Base-by-base conservation (phyloP, 176 grass and related monocot species). In the Phyllostachys edulis region DNA sequence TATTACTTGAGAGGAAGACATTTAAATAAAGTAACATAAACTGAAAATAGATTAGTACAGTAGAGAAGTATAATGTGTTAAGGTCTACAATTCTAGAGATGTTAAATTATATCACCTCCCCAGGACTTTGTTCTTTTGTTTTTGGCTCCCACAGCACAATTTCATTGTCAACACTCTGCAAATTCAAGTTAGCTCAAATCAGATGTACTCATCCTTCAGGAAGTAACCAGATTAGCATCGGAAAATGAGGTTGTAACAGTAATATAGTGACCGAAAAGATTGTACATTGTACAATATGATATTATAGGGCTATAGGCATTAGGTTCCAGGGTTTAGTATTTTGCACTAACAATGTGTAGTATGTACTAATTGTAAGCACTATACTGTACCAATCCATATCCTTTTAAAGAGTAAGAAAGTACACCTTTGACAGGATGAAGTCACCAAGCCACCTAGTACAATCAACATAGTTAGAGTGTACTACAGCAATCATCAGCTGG, bases 391-490 rank as follows among this genome's bases (percentile, higher is more conserved):
- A 75, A 82, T 73, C 56, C 70, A 2, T 75, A 63, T 85, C 14
- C 18, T 82, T 32, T 39, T 77, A 73, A 23, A 76, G n/a, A 77
- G 81, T 32, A 21, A 63, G 21, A 46, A 36, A 71, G 47, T 52
- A 84, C 78, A 98, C 93, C 93, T 98, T 98, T 41, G 96, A 98
- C 64, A 98, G 84, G 47, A 98, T 83, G 71, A 94, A 98, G 86
- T 98, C 96, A 79, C 93, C 96, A 88, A 98, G 89, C 96, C 96
- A 98, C 70, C 89, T 94, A 80, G 91, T 94, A 77, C 96, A 98
- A 79, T 98, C 96, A 61, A 95, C 93, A 85, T 98, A 98, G 88
- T 98, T 95, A 63, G 85, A 87, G 81, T 98, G 96, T 29, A 98
- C 82, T 46, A 66, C 85, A 49, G 89, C 93, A 92, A 90, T 89